Conservation (phyloP, 2,329 filamentous ascomycete genomes). For the Colletotrichum costaricense region DNA sequence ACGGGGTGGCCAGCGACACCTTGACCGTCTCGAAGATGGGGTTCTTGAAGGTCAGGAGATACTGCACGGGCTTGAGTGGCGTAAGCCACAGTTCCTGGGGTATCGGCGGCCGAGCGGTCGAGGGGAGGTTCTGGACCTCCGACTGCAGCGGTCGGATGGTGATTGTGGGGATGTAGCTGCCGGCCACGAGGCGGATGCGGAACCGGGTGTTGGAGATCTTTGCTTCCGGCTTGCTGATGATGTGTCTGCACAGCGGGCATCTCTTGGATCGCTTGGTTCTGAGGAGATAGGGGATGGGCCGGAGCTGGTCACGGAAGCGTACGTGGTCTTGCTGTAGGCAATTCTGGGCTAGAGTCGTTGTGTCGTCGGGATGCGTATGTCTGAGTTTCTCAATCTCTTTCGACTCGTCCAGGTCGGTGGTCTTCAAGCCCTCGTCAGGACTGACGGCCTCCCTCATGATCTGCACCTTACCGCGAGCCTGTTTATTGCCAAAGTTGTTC, state of each 20-base stretch:
- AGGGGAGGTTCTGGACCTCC: slow-evolving; percentile 39
- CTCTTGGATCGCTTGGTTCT: slow-evolving; percentile 95
- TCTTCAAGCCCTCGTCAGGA: slow-evolving; percentile 76
- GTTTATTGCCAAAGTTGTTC: slow-evolving; percentile 71
- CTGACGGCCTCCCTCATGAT: slow-evolving; percentile 82
- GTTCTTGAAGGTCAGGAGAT: slow-evolving; percentile 90
- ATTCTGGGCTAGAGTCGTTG: slow-evolving; percentile 62
- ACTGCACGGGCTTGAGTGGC: slow-evolving; percentile 76
- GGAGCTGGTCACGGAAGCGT: slow-evolving; percentile 78
- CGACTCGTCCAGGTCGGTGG: slow-evolving; percentile 71
- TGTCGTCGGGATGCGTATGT: slow-evolving; percentile 71
- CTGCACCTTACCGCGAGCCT: slow-evolving; percentile 70
- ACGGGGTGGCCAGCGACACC: slow-evolving; percentile 87
- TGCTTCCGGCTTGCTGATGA: slow-evolving; percentile 92
- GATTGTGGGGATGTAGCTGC: slow-evolving; percentile 87
- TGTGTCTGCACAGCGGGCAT: slow-evolving; percentile 92
- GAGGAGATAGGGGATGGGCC: slow-evolving; percentile 84
- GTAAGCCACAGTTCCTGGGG: slow-evolving; percentile 57
- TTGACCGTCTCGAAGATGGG: slow-evolving; percentile 92
- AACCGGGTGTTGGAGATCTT: slow-evolving; percentile 91
- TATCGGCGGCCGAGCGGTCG: slow-evolving; percentile 42
- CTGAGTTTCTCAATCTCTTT: slow-evolving; percentile 70
- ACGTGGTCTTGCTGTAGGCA: slow-evolving; percentile 62
- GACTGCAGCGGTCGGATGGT: slow-evolving; percentile 73
- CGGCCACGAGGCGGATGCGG: slow-evolving; percentile 90